Evolutionary conservation across 2,329 filamentous ascomycete genomes (phyloP).

Genomic region (Diaporthe longicolla): DNA sequence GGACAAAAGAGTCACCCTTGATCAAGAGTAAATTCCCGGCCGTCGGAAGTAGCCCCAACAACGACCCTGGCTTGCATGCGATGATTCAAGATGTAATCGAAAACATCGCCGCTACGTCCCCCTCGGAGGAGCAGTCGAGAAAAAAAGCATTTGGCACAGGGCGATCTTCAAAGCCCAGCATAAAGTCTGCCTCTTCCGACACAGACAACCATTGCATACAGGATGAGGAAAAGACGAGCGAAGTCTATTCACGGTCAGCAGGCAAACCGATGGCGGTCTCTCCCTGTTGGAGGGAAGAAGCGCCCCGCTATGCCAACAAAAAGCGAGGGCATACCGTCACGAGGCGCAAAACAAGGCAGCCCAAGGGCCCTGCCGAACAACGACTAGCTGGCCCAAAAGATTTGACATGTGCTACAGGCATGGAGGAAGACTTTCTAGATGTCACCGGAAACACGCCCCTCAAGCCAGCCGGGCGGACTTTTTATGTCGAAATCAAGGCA

Average conservation of each 20-base stretch:
- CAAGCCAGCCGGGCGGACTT: slow-evolving; percentile 15
- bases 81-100: slow-evolving; percentile 40
- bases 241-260: not conserved
- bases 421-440: slow-evolving; percentile 33
- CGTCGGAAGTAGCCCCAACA: slow-evolving; percentile 38
- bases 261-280: not conserved
- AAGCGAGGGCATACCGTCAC: not conserved
- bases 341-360: not conserved
- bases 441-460: slow-evolving; percentile 12
- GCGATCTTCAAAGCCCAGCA: not conserved
- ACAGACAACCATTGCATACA: not conserved
- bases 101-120: slow-evolving; percentile 36
- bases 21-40: slow-evolving; percentile 37
- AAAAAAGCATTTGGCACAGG: not conserved
- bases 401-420: not conserved
- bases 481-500: slow-evolving; percentile 39
- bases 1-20: slow-evolving; percentile 27
- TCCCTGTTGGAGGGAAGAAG: not conserved
- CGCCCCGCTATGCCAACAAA: not conserved
- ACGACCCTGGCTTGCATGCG: slow-evolving; percentile 31
- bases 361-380: not conserved
- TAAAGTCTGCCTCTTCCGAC: not conserved
- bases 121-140: slow-evolving; percentile 18
- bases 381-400: not conserved
- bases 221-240: not conserved